These are phyloP conservation scores for Podospora sp. DNA, from an alignment of 495 filamentous ascomycete species.

Conservation along the genomic window DNA sequence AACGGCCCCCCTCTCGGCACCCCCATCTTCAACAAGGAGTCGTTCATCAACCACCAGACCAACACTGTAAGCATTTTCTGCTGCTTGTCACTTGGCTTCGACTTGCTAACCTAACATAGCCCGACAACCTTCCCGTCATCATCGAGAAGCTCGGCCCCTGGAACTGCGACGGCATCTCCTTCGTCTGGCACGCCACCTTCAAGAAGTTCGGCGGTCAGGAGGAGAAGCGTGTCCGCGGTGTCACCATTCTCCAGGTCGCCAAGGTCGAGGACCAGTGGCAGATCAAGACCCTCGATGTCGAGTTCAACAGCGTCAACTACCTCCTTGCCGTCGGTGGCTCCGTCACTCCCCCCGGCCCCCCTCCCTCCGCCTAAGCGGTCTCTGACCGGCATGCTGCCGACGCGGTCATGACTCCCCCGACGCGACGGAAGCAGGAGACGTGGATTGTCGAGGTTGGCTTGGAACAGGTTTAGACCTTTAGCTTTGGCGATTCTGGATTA, in stretches of 20 bases:
- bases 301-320: slow-evolving; percentile 38
- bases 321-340: slow-evolving; percentile 31
- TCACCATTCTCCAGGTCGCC: slow-evolving; percentile 30
- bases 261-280: slow-evolving; percentile 29
- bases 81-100: too few relatives aligned
- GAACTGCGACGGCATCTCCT: slow-evolving; percentile 31
- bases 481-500: neutral
- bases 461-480: neutral
- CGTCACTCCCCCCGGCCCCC: slow-evolving; percentile 2
- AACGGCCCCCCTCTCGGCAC: slow-evolving; percentile 29
- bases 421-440: neutral
- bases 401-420: neutral
- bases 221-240: slow-evolving; percentile 28
- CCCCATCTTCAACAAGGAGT: slow-evolving; percentile 32
- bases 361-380: neutral
- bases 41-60: slow-evolving; percentile 29
- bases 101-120: slow-evolving; percentile 14
- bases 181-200: slow-evolving; percentile 36
- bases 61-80: slow-evolving; percentile 10
- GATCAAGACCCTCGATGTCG: slow-evolving; percentile 35
- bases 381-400: neutral
- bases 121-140: slow-evolving; percentile 26
- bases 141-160: slow-evolving; percentile 21
- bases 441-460: neutral
- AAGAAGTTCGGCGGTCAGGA: slow-evolving; percentile 12